Base-by-base conservation (phyloP, 495 filamentous ascomycete genomes). In the Immersiella caudata region DNA sequence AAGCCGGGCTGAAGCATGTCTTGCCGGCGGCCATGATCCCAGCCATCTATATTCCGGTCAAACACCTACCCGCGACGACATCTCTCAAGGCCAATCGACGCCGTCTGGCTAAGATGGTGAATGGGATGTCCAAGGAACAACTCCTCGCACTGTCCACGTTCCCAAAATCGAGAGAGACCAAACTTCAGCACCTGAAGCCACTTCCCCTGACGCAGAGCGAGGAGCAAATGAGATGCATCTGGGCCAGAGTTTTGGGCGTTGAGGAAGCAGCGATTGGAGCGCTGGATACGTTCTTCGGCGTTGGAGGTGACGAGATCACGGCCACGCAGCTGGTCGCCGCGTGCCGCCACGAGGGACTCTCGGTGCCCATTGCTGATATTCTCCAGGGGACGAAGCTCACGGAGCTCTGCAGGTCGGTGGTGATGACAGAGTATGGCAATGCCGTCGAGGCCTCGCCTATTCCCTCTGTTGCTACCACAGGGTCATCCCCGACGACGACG, bases 271-370 rank as follows among this genome's bases (percentile, higher is more conserved):
- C 71, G 18, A 82, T 84, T 24, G 74, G 74, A 0, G 72, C 80
- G 2, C 65, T 72, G 4, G 81, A 83, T 35, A 76, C 74, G n/a
- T 84, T 84, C 63, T 72, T 83, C 65, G 69, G 75, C 9, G 67
- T 81, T 22, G 81, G 82, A 0, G 82, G 82, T 25, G 80, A 84
- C 49, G 73, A 71, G 8, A 73, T 83, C n/a, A 26, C 78, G 9
- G 79, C 79, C 2, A 75, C 77, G 24, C 74, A 80, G 46, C 65
- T 84, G 35, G 74, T 82, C 2, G 66, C 75, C 9, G 74, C 77
- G 22, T 82, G 80, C 66, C 77, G 79, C 11, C 67, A 73, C 20
- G 68, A 78, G 35, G 73, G 74, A 6, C 73, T 83, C 22, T 51
- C 65, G 6, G 67, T 84, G 18, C 71, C 76, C 22, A 76, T 83